Base-by-base conservation (phyloP, 176 grass and related monocot genomes). In the Juncus inflexus region DNA sequence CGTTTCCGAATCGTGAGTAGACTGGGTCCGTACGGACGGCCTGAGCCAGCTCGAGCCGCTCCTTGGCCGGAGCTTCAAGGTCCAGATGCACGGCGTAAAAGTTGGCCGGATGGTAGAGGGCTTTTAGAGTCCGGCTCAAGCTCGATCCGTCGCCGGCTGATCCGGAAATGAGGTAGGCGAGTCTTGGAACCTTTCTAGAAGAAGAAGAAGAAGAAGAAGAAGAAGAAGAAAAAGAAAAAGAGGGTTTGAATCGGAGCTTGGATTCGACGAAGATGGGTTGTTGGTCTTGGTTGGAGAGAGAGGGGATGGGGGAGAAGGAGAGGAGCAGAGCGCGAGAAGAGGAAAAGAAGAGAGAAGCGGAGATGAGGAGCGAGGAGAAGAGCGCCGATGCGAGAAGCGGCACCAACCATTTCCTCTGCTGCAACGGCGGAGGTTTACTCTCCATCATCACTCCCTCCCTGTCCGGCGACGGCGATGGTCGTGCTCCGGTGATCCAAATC, bases 151-250 rank as follows among this genome's bases (percentile, higher is more conserved):
- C 90, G 36, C 90, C 90, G 3, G 70, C 76, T 19, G 90, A 90
- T 73, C 90, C 90, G 13, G 90, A 95, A 14, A 95, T 19, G 60
- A 95, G 86, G 58, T 95, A 95, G 1, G 90, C 86, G 37, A 95
- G 82, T 50, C 78, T 73, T 8, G 90, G 86, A 63, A 90, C 67
- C 65, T 39, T 71, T 6, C 58, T 42, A 16, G 5, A 42, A 50
- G 40, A 7, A 37, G 16, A 4, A 15, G 62, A 37, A 19, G 59
- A 65, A 14, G 6, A 28, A 28, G 19, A 28, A n/a, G n/a, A n/a
- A 16, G 5, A 42, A 50, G 40, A 7, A 37, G 16, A 4, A 15
- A 54, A 37, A 19, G 59, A 65, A 14, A 9, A 28, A 28, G 19
- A 28, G 19, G 19, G 19, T 28, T 28, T 28, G 19, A 28, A 4